Evolutionary conservation across 495 filamentous ascomycete genomes (phyloP).

Genomic region (Penicillium manginii): DNA sequence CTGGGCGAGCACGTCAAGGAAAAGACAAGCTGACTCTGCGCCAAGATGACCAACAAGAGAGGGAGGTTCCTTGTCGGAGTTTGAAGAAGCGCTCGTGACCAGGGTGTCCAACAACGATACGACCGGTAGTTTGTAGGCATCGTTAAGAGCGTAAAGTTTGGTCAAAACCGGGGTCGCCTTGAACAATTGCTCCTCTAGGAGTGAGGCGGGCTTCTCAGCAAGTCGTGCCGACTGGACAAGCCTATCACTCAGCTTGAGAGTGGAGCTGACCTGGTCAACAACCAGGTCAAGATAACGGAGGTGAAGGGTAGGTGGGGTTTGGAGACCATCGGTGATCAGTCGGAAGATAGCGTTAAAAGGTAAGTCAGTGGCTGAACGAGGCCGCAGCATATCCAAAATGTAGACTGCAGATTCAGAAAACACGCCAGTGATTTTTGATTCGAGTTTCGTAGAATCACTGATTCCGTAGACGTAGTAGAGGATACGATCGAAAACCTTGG

Average conservation of each 20-base stretch:
- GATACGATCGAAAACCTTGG: conserved; percentile 69
- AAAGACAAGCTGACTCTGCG: conserved; percentile 76
- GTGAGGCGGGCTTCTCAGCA: conserved; percentile 58
- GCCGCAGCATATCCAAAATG: conserved; percentile 75
- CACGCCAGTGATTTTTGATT: conserved; percentile 62
- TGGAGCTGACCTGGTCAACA: conserved; percentile 63
- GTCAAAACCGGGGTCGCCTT: conserved; percentile 74
- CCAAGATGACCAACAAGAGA: conserved; percentile 89
- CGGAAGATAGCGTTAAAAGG: conserved; percentile 78
- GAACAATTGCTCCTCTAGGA: conserved; percentile 79
- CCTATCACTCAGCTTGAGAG: conserved; percentile 67
- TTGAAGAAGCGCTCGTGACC: conserved; percentile 66
- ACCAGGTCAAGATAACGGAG: conserved; percentile 59
- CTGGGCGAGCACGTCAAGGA: conserved; percentile 75
- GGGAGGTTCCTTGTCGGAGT: conserved; percentile 70
- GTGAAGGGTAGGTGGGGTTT: conserved; percentile 65
- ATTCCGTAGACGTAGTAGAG: conserved; percentile 73
- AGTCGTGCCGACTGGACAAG: conserved; percentile 71
- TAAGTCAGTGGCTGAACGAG: conserved; percentile 66
- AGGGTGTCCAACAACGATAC: conserved; percentile 73
- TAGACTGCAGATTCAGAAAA: conserved; percentile 73
- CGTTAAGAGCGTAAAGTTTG: conserved; percentile 74
- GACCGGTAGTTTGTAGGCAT: conserved; percentile 65
- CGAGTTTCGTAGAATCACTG: conserved; percentile 58
- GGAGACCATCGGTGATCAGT: conserved; percentile 67